These are phyloP conservation scores for Vanrija sp. DNA, from an alignment of 1,284 basidiomycete species.

Conservation along the genomic window DNA sequence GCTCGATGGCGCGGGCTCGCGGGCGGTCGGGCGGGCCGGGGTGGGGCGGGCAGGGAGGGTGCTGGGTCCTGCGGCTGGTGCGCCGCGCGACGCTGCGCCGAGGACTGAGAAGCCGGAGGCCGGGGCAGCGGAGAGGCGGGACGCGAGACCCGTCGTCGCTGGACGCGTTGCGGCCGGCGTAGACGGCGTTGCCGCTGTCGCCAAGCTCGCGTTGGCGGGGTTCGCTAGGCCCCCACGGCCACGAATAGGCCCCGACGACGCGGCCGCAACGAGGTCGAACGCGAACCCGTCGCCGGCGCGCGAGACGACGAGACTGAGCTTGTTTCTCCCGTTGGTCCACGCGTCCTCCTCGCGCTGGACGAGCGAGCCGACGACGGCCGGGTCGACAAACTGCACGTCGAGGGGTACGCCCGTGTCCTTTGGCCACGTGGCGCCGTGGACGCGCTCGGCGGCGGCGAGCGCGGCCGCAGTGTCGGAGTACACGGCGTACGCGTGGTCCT, in stretches of 20 bases:
- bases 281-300: constrained; percentile 1
- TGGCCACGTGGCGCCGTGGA: constrained; percentile 30
- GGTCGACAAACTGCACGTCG: constrained; percentile 42
- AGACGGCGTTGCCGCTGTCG: neutral
- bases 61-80: too few species aligned
- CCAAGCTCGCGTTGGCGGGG: neutral
- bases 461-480: constrained; percentile 25
- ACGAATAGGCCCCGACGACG: neutral
- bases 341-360: constrained; percentile 42
- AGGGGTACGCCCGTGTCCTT: constrained; percentile 33
- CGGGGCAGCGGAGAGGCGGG: too few species aligned
- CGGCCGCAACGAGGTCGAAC: neutral
- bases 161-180: neutral
- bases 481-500: constrained; percentile 43
- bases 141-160: too few species aligned
- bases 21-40: too few species aligned
- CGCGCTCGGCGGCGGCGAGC: constrained; percentile 22
- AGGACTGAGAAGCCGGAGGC: too few species aligned
- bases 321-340: constrained; percentile 42
- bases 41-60: too few species aligned
- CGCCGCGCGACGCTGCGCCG: too few species aligned
- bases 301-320: constrained; percentile 29
- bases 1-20: too few species aligned
- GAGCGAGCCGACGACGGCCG: constrained; percentile 26
- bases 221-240: neutral